Evolutionary conservation across 371 early-diverging fungal species (phyloP).

Genomic region (Rhizopus delemar): DNA sequence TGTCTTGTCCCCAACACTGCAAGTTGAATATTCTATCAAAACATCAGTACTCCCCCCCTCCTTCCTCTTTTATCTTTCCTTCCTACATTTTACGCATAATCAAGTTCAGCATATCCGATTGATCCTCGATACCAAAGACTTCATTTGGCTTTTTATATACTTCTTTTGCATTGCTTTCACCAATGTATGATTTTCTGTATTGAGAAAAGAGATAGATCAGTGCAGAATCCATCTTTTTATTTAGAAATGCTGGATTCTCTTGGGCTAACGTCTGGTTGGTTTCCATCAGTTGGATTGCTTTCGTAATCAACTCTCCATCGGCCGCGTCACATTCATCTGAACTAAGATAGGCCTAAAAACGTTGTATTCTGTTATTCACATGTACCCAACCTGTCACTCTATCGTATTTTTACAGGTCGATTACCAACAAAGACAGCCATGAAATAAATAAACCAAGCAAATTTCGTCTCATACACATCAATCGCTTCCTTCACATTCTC

Average conservation of each 20-base stretch:
- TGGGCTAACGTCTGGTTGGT: constrained; percentile 38
- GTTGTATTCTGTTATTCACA: too few relatives aligned
- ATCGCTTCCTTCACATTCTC: constrained; percentile 40
- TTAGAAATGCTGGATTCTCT: constrained; percentile 23
- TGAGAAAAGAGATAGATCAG: constrained; percentile 71
- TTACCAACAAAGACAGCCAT: constrained; percentile 68
- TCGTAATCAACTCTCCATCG: constrained; percentile 60
- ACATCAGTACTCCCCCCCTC: background rate
- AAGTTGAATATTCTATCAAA: constrained; percentile 26
- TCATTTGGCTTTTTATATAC: constrained; percentile 62
- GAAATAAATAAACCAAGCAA: constrained; percentile 79
- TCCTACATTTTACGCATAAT: constrained; percentile 70
- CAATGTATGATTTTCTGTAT: constrained; percentile 74
- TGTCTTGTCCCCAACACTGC: constrained; percentile 41
- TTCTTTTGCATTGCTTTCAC: constrained; percentile 41
- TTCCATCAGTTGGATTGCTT: constrained; percentile 54
- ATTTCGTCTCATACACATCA: constrained; percentile 56
- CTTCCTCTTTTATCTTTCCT: background rate
- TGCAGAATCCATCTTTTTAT: constrained; percentile 63
- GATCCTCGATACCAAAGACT: constrained; percentile 56
- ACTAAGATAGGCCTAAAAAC: constrained; percentile 52
- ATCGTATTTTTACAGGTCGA: constrained; percentile 47
- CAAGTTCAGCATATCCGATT: constrained; percentile 61
- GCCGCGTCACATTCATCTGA: constrained; percentile 58
- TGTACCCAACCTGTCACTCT: too few relatives aligned